Conservation (phyloP, 805 yeast genomes). For the Komagataella ulmi region DNA sequence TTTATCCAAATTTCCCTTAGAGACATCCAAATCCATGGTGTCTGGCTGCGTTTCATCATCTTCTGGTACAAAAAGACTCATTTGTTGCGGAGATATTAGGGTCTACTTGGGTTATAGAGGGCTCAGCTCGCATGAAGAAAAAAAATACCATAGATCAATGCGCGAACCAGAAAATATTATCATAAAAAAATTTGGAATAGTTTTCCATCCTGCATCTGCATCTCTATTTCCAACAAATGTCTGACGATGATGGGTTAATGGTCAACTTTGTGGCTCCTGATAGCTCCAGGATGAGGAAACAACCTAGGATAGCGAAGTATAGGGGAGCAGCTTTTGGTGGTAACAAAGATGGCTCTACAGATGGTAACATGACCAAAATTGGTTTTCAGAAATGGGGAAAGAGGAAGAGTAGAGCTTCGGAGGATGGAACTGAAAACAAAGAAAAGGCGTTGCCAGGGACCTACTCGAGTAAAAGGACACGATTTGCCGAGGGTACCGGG, state of each 20-base stretch:
- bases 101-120: not conserved
- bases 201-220: not conserved
- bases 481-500: not conserved
- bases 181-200: conserved; percentile 2
- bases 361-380: conserved; percentile 6
- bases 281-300: conserved; percentile 21
- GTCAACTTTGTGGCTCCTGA: conserved; percentile 42
- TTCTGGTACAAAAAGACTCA: conserved; percentile 20
- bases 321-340: conserved; percentile 44
- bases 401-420: not conserved
- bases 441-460: conserved; percentile 1
- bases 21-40: conserved; percentile 5
- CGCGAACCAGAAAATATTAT: not conserved
- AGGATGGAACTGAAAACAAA: not conserved
- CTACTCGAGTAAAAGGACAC: not conserved
- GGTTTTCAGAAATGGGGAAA: conserved; percentile 2
- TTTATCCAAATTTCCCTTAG: conserved; percentile 5
- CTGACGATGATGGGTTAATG: conserved; percentile 55
- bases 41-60: conserved; percentile 15
- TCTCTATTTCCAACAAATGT: not conserved
- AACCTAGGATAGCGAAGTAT: conserved; percentile 75
- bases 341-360: conserved; percentile 23
- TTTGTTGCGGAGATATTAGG: not conserved
- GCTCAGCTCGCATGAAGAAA: not conserved
- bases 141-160: not conserved